phyloP scores from a whole-genome alignment of 2,329 filamentous ascomycete genomes.

The Claviceps digitariae region DNA sequence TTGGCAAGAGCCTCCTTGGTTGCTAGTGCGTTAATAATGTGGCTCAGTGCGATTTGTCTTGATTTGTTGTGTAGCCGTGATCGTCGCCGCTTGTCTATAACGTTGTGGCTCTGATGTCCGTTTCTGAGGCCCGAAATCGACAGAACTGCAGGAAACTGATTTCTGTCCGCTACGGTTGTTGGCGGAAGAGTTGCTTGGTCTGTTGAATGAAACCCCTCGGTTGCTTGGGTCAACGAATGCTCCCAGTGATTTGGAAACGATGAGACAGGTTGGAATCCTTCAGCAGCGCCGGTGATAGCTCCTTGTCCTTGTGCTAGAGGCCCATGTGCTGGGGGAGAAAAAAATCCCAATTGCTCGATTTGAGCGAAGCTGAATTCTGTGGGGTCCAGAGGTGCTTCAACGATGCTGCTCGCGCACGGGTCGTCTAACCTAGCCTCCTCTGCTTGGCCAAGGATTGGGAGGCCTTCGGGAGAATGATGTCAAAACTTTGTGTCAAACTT shows the following conservation, averaged over 20 bases:
- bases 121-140: not conserved
- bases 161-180: not conserved
- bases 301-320: slow-evolving; percentile 19
- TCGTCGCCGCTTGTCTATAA: slow-evolving; percentile 12
- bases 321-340: slow-evolving; percentile 9
- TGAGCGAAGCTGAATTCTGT: slow-evolving; percentile 21
- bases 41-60: slow-evolving; percentile 20
- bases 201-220: slow-evolving; percentile 4
- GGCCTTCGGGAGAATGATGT: slow-evolving; percentile 8
- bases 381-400: slow-evolving; percentile 17
- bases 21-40: slow-evolving; percentile 10
- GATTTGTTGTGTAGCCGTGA: slow-evolving; percentile 14
- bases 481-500: not conserved
- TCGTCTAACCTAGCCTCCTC: slow-evolving; percentile 12
- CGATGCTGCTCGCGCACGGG: slow-evolving; percentile 15
- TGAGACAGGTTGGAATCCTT: slow-evolving; percentile 7
- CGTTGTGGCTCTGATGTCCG: not conserved
- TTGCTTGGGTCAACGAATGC: slow-evolving; percentile 6
- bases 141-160: not conserved
- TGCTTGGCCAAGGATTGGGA: slow-evolving; percentile 14
- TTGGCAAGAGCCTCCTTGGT: slow-evolving; percentile 10
- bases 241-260: slow-evolving; percentile 15
- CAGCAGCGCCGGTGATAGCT: slow-evolving; percentile 8
- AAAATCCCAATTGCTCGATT: slow-evolving; percentile 21
- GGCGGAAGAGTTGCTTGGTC: not conserved